Conservation (phyloP, 768 basidiomycete genomes). For the Lyophyllum semitale region DNA sequence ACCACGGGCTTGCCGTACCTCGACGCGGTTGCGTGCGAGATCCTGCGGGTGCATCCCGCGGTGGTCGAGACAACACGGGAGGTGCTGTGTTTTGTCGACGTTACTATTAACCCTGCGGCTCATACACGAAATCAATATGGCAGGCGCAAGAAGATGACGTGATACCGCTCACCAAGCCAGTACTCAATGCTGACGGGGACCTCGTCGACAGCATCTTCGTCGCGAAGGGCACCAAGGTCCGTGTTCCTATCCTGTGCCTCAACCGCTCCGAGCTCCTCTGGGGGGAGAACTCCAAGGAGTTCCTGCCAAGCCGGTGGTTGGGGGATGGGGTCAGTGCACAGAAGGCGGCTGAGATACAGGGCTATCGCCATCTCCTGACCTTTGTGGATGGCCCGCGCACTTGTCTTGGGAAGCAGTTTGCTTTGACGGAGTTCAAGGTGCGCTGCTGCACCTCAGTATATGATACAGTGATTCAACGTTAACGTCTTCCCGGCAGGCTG, state of each 20-base stretch:
- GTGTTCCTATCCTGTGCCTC: slow-evolving; percentile 38
- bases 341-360: slow-evolving; percentile 34
- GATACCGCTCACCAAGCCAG: slow-evolving; percentile 35
- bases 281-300: slow-evolving; percentile 45
- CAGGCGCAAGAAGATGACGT: slow-evolving; percentile 40
- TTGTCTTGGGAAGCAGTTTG: slow-evolving; percentile 48
- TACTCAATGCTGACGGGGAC: slow-evolving; percentile 27
- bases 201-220: slow-evolving; percentile 31
- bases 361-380: slow-evolving; percentile 41
- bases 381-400: slow-evolving; percentile 46
- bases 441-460: background rate
- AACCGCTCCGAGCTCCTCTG: slow-evolving; percentile 42
- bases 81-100: background rate
- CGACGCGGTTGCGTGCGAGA: slow-evolving; percentile 38
- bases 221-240: slow-evolving; percentile 38
- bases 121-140: background rate
- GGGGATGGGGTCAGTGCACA: slow-evolving; percentile 17
- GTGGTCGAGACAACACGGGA: slow-evolving; percentile 18
- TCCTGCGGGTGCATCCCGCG: slow-evolving; percentile 41
- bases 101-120: background rate
- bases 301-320: slow-evolving; percentile 47
- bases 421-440: slow-evolving; percentile 44
- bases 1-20: slow-evolving; percentile 14
- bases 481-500: slow-evolving; percentile 28
- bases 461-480: background rate